Conservation (phyloP, 768 basidiomycete species). For the Naematelia aurantialba region DNA sequence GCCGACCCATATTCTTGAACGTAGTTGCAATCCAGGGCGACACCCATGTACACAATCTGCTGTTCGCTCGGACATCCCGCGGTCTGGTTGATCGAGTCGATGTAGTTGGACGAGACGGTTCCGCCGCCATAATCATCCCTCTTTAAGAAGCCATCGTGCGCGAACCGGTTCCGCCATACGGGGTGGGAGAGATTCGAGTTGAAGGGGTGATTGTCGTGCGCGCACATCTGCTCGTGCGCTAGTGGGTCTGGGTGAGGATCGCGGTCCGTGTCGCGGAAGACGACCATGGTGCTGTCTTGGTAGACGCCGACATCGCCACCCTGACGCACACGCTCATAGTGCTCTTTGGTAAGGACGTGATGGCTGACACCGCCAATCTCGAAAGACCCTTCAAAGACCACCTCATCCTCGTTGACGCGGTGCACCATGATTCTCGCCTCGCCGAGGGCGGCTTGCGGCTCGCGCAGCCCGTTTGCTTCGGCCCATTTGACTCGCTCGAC, state of each 20-base stretch:
- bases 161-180: constrained; percentile 24
- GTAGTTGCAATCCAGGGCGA: constrained; percentile 83
- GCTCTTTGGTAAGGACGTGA: constrained; percentile 67
- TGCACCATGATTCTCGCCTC: constrained; percentile 77
- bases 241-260: constrained; percentile 53
- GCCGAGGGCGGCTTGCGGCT: constrained; percentile 50
- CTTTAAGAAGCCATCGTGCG: neutral
- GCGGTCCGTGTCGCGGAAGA: constrained; percentile 71
- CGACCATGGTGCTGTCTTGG: constrained; percentile 58
- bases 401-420: constrained; percentile 57
- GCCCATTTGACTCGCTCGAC: constrained; percentile 49
- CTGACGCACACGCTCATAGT: constrained; percentile 64
- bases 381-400: constrained; percentile 73
- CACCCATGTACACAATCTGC: constrained; percentile 75
- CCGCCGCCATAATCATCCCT: constrained; percentile 39
- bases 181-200: constrained; percentile 60
- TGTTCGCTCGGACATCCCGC: constrained; percentile 69
- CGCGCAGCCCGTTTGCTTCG: constrained; percentile 20
- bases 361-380: constrained; percentile 63
- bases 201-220: constrained; percentile 66
- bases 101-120: constrained; percentile 57
- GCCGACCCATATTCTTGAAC: constrained; percentile 62
- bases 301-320: constrained; percentile 50
- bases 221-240: constrained; percentile 58
- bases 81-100: constrained; percentile 63